Evolutionary conservation across 352 stramenopile genomes (phyloP).

Genomic region (Phytophthora ohioensis): DNA sequence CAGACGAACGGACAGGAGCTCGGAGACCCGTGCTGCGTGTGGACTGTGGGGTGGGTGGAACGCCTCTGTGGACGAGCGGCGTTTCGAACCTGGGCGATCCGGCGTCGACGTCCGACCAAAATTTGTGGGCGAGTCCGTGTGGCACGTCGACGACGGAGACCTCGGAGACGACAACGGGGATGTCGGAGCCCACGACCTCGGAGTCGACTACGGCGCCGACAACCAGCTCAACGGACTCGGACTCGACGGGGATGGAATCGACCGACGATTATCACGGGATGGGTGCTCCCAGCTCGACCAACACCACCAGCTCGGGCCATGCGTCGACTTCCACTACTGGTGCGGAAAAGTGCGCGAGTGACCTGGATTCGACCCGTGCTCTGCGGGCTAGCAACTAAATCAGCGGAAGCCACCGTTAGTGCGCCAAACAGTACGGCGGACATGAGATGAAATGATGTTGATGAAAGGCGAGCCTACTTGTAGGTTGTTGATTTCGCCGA

Average conservation of each 20-base stretch:
- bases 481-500: too few species aligned
- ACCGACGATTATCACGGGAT: too few species aligned
- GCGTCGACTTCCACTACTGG: not conserved
- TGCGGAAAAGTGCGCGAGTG: conserved; percentile 14
- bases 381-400: conserved; percentile 8
- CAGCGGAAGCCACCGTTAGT: not conserved
- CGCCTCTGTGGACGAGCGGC: conserved; percentile 25
- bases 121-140: conserved; percentile 33
- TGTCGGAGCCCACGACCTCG: not conserved
- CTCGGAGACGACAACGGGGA: not conserved
- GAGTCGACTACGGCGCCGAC: not conserved
- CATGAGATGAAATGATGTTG: not conserved
- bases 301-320: not conserved
- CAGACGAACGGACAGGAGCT: conserved; percentile 83
- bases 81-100: conserved; percentile 34
- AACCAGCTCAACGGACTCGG: too few species aligned
- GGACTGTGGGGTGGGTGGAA: conserved; percentile 4
- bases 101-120: conserved; percentile 29
- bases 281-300: not conserved
- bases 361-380: conserved; percentile 13
- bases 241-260: too few species aligned
- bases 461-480: not conserved
- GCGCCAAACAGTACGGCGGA: not conserved
- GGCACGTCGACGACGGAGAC: not conserved
- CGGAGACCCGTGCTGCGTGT: conserved; percentile 72